A percentile compares a stretch with the other conserved stretches of the same genome.
These are phyloP conservation scores for Garcia nutans DNA, from an alignment of 345 rosid species.

Conservation along the genomic window DNA sequence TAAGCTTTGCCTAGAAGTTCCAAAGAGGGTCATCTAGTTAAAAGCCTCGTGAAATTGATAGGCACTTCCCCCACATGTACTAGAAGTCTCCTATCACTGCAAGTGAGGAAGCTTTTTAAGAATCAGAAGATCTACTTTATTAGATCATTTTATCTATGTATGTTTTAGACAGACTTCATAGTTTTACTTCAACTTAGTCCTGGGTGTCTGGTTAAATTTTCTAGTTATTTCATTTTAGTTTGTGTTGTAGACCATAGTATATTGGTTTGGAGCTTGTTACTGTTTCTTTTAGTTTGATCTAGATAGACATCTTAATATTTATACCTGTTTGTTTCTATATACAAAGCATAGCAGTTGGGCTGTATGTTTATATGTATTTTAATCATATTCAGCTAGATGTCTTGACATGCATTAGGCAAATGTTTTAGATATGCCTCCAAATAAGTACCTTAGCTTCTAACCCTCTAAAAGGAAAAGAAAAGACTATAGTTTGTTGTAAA, in stretches of 20 bases:
- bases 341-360: neutral
- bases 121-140: slow-evolving; percentile 28
- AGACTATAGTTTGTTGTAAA: neutral
- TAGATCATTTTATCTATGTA: slow-evolving; percentile 29
- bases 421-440: neutral
- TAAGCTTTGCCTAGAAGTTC: slow-evolving; percentile 48
- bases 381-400: slow-evolving; percentile 17
- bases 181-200: slow-evolving; percentile 26
- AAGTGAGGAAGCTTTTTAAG: slow-evolving; percentile 36
- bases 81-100: slow-evolving; percentile 42
- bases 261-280: slow-evolving; percentile 25
- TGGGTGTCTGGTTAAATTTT: slow-evolving; percentile 26
- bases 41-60: slow-evolving; percentile 36
- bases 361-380: slow-evolving; percentile 7
- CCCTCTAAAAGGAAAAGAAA: neutral
- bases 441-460: neutral
- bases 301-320: slow-evolving; percentile 29
- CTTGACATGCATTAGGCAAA: neutral
- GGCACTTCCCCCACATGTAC: slow-evolving; percentile 41
- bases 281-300: slow-evolving; percentile 29
- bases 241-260: slow-evolving; percentile 44
- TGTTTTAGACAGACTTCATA: slow-evolving; percentile 29
- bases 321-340: slow-evolving; percentile 10
- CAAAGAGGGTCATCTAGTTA: slow-evolving; percentile 42
- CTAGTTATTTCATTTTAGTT: slow-evolving; percentile 30